Conservation (phyloP, 106 monocot species). For the Dioscorea zingiberensis region DNA sequence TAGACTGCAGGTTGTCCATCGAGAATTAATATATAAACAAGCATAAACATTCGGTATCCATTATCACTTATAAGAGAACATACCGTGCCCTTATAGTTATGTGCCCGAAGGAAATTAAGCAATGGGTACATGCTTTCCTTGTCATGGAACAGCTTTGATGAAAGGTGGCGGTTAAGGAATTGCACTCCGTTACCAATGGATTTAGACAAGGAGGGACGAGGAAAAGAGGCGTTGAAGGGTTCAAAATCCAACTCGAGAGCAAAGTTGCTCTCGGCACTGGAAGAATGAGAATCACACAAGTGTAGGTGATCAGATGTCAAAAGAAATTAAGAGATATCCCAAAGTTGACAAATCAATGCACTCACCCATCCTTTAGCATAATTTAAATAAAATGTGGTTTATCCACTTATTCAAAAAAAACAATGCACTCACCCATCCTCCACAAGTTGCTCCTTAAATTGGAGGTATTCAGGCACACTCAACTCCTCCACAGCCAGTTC, state of each 20-base stretch:
- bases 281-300: background rate
- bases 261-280: conserved; percentile 31
- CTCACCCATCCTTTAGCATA: too few species aligned
- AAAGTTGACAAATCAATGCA: background rate
- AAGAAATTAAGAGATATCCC: too few species aligned
- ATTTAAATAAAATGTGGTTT: too few species aligned
- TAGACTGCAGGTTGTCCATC: conserved; percentile 34
- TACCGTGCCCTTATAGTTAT: conserved; percentile 96
- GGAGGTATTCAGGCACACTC: conserved; percentile 63
- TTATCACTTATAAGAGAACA: background rate
- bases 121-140: conserved; percentile 94
- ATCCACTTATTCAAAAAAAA: too few species aligned
- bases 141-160: conserved; percentile 88
- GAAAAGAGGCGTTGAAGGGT: conserved; percentile 97
- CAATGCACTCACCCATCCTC: conserved; percentile 16
- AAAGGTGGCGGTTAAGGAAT: conserved; percentile 95
- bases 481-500: conserved; percentile 63
- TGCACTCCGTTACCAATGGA: conserved; percentile 99
- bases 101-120: conserved; percentile 77
- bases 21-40: background rate
- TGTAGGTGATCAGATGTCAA: too few species aligned
- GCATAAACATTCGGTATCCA: background rate
- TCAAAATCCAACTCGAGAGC: conserved; percentile 69
- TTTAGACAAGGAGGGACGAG: conserved; percentile 75
- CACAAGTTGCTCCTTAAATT: conserved; percentile 87